Evolutionary conservation across 1,284 basidiomycete genomes (phyloP).

Genomic region (Salmacisia buchloeana): DNA sequence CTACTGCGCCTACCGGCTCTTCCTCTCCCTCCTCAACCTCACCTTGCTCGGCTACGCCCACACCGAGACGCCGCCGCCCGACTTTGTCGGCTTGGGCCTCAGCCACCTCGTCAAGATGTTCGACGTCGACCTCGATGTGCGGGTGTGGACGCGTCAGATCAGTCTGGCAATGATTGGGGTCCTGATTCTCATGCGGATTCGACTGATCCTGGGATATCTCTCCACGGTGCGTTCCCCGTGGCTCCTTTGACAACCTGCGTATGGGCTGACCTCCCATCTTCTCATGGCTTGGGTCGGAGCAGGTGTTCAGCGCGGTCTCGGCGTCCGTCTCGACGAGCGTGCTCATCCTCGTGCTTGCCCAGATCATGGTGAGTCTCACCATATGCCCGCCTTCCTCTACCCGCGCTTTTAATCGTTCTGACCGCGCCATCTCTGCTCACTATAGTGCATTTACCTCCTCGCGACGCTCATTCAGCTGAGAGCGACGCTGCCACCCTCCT

Average conservation of each 20-base stretch:
- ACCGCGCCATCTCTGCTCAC: not conserved
- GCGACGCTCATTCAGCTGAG: constrained; percentile 53
- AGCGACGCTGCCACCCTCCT: constrained; percentile 31
- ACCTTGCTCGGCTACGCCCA: constrained; percentile 31
- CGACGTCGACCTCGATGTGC: constrained; percentile 50
- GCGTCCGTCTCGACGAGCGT: constrained; percentile 51
- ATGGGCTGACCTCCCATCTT: not conserved
- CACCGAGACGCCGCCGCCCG: constrained; percentile 36
- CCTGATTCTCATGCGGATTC: constrained; percentile 52
- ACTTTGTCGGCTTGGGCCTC: constrained; percentile 46
- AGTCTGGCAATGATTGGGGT: constrained; percentile 51
- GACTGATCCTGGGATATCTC: constrained; percentile 50
- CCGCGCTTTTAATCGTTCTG: not conserved
- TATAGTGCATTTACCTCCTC: constrained; percentile 52
- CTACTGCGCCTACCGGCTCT: constrained; percentile 49
- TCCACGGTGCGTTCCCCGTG: constrained; percentile 22
- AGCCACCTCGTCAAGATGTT: constrained; percentile 45
- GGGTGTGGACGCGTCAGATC: constrained; percentile 50
- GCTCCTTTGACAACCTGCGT: not conserved
- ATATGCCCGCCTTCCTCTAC: not conserved
- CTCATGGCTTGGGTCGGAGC: not conserved
- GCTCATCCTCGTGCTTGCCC: constrained; percentile 52
- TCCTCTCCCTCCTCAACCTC: constrained; percentile 26
- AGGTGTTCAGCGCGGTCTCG: constrained; percentile 50
- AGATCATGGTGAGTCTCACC: constrained; percentile 47